Evolutionary conservation across 2,329 filamentous ascomycete genomes (phyloP), one percentile per base, ranked within the genome.

Genomic region (Ophiocordyceps camponoti-rufipedis): DNA sequence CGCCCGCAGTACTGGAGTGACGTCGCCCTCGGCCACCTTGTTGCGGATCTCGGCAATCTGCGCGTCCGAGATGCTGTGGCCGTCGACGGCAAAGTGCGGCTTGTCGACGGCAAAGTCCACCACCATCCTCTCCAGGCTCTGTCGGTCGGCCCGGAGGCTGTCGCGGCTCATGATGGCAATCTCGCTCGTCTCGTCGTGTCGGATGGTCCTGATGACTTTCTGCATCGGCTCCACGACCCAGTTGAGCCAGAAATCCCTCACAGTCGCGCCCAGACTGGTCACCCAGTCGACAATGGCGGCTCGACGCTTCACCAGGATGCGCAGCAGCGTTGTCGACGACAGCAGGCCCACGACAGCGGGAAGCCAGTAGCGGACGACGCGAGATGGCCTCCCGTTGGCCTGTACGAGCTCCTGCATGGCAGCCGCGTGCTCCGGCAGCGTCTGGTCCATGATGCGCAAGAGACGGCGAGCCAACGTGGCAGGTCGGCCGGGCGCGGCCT

Each of bases 81-180:
- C 58, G 1, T 67, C 69, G 9, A 68, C 68, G 28, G 70, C 65
- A 28, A 78, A 72, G 45, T 76, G 71, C 1, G 85, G 83, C 55
- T 87, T 86, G 53, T 94, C 87, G 10, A 80, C 67, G 5, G 88
- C 85, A 65, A 98, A 98, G 53, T 96, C 91, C 35, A 98, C 82
- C 4, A 98, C 93, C 91, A 98, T 98, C 43, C 91, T 81, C 61
- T 98, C 89, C 31, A 98, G 68, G 56, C 87, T 95, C 45, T 87
- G 85, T 31, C 86, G 78, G 58, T 98, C 91, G 1, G 88, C 87
- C 58, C 82, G 80, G 19, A 98, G 72, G 52, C 87, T 95, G 52
- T 89, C 82, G 48, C 86, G 85, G 64, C 87, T 95, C 83, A 98
- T 91, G 52, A 98, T 84, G 41, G 89, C 91, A 51, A 98, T 89